phyloP scores from a whole-genome alignment of 2,329 filamentous ascomycete species.

The Aspergillaceae sp. region DNA sequence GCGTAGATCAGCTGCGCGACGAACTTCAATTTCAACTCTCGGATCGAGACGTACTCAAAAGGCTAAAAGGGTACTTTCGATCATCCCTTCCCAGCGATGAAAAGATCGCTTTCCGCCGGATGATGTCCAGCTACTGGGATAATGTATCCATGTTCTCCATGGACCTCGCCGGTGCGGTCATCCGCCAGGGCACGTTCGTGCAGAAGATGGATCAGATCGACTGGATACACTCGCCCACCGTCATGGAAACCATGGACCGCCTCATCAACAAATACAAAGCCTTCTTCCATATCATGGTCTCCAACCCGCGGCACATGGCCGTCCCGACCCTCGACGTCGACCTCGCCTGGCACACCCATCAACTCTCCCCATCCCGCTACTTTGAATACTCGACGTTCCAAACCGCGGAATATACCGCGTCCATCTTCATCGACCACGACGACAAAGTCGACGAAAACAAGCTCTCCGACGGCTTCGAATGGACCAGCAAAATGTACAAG shows the following conservation, averaged over 20 bases:
- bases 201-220: constrained; percentile 64
- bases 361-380: constrained; percentile 58
- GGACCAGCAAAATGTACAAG: constrained; percentile 64
- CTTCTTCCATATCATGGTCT: constrained; percentile 36
- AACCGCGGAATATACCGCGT: constrained; percentile 17
- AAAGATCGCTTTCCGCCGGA: constrained; percentile 27
- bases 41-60: background rate
- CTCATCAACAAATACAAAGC: constrained; percentile 49
- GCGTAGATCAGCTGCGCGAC: constrained; percentile 45
- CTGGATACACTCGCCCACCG: constrained; percentile 66
- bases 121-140: constrained; percentile 39
- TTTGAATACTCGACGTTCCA: constrained; percentile 46
- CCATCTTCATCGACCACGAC: constrained; percentile 67
- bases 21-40: constrained; percentile 37
- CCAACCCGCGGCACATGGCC: constrained; percentile 25
- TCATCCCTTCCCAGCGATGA: constrained; percentile 11
- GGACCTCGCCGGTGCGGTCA: constrained; percentile 35
- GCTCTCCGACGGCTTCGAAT: constrained; percentile 59
- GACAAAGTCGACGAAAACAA: constrained; percentile 68
- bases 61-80: background rate
- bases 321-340: constrained; percentile 32
- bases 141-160: constrained; percentile 32
- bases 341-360: constrained; percentile 58
- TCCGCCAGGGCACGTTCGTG: constrained; percentile 36
- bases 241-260: constrained; percentile 54